Base-by-base conservation (phyloP, 345 rosid genomes). In the Abelmoschus esculentus region DNA sequence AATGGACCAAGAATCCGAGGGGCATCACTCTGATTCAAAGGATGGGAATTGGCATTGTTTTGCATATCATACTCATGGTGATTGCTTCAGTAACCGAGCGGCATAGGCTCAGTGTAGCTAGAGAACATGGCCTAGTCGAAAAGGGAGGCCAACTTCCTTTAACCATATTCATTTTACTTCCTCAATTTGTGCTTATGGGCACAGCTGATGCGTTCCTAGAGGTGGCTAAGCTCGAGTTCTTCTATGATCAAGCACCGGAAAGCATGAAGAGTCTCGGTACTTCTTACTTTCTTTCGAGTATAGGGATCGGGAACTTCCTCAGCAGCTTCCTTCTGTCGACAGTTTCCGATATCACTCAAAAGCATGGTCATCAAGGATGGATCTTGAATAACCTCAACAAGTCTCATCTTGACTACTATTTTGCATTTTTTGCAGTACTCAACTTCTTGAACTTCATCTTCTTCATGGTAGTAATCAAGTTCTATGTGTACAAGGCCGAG, bases 261-360 rank as follows among this genome's bases (percentile, higher is more conserved):
- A 78, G 87, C 76, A 91, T 88, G 98, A 93, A 93, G 82, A 93
- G 97, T 73, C 88, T 89, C 0, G 98, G 96, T 3, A 91, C 96
- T 66, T 89, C 95, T 0, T 91, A 86, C 26, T 22, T 22, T 22
- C 26, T 22, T 54, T 29, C 86, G 28, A 80, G 76, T 26, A 81
- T 85, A 7, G 96, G 96, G 2, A 47, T 80, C 3, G 96, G 97
- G 2, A 85, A 84, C 36, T 91, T 89, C 80, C n/a, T 91, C 0
- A 89, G 97, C 60, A 93, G 89, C 38, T 85, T 89, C 47, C 80
- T 89, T 55, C 89, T 88, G 5, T 77, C 88, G 2, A 83, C 93
- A 0, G 86, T 88, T 73, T 71, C 89, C 50, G 60, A 26, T 11
- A 62, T 91, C 56, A 89, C 99, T 2, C 74, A 77, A 73, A 69